phyloP scores from a whole-genome alignment of 2,329 filamentous ascomycete species.

The Fusarium buxicola region DNA sequence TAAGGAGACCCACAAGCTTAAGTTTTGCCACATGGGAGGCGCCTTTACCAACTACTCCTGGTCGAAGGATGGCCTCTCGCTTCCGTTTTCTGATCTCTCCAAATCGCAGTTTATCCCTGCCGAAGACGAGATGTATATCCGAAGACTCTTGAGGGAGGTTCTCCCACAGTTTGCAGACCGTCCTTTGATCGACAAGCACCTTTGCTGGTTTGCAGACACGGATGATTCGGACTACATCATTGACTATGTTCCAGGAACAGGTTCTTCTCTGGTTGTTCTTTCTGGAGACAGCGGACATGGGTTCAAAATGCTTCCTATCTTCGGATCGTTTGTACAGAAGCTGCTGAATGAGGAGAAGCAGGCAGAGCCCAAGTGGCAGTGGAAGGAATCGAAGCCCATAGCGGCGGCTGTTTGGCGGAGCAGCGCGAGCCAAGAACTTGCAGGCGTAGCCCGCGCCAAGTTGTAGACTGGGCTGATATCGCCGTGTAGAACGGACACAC shows the following conservation, averaged over 20 bases:
- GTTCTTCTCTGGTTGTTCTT: conserved; percentile 13
- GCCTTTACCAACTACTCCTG: conserved; percentile 30
- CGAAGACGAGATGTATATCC: conserved; percentile 26
- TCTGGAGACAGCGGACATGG: conserved; percentile 29
- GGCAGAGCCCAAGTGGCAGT: conserved; percentile 26
- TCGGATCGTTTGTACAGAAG: conserved; percentile 25
- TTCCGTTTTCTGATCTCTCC: conserved; percentile 2
- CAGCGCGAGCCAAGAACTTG: conserved; percentile 31
- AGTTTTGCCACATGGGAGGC: conserved; percentile 35
- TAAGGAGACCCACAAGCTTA: conserved; percentile 24
- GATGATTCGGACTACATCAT: conserved; percentile 36
- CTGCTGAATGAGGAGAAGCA: conserved; percentile 19
- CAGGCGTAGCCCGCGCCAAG: conserved; percentile 24
- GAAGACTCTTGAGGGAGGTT: conserved; percentile 19
- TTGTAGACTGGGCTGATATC: conserved; percentile 1
- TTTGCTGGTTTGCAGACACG: conserved; percentile 32
- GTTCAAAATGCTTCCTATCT: conserved; percentile 32
- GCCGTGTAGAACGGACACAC: no score
- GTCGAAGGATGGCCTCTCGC: conserved; percentile 26
- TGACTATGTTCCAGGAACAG: conserved; percentile 26
- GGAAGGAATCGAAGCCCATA: conserved; percentile 30
- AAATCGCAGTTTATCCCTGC: conserved; percentile 33
- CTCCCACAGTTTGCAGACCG: conserved; percentile 8
- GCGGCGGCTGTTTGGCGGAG: conserved; percentile 26
- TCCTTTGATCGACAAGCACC: conserved; percentile 27